Evolutionary conservation across 1,284 basidiomycete genomes (phyloP).

Genomic region (Leccinum idahoense): DNA sequence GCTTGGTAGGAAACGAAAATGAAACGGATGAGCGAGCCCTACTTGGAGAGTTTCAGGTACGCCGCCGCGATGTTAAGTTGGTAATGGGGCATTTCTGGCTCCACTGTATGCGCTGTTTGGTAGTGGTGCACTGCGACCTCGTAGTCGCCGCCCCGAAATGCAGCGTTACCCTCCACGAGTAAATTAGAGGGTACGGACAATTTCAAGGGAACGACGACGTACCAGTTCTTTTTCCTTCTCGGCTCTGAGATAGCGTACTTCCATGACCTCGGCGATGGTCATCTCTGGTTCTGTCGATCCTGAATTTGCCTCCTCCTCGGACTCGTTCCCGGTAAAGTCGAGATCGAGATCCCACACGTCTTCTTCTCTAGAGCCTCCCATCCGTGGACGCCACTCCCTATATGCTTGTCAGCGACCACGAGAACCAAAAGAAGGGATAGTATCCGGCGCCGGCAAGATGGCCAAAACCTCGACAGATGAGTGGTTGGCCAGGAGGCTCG

Average conservation of each 20-base stretch:
- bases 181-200: slow-evolving; percentile 1
- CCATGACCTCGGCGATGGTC: slow-evolving; percentile 66
- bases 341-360: slow-evolving; percentile 69
- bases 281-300: slow-evolving; percentile 41
- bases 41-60: slow-evolving; percentile 61
- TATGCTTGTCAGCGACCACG: not conserved
- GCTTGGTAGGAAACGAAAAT: slow-evolving; percentile 2
- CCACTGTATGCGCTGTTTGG: slow-evolving; percentile 52
- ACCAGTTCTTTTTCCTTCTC: slow-evolving; percentile 66
- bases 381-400: slow-evolving; percentile 53
- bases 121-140: slow-evolving; percentile 51
- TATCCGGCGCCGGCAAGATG: too few relatives aligned
- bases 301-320: slow-evolving; percentile 42
- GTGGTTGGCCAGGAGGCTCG: too few relatives aligned
- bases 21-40: slow-evolving; percentile 10
- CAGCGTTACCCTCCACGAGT: slow-evolving; percentile 49
- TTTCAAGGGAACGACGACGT: slow-evolving; percentile 11
- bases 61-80: slow-evolving; percentile 69
- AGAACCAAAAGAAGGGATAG: not conserved
- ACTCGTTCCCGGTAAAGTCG: slow-evolving; percentile 51
- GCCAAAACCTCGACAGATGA: too few relatives aligned
- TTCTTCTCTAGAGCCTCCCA: slow-evolving; percentile 67
- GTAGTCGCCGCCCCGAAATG: slow-evolving; percentile 58
- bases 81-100: slow-evolving; percentile 67
- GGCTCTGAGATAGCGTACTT: slow-evolving; percentile 61